phyloP scores from a whole-genome alignment of 2,329 filamentous ascomycete genomes.

The Cladosporium colombiae region DNA sequence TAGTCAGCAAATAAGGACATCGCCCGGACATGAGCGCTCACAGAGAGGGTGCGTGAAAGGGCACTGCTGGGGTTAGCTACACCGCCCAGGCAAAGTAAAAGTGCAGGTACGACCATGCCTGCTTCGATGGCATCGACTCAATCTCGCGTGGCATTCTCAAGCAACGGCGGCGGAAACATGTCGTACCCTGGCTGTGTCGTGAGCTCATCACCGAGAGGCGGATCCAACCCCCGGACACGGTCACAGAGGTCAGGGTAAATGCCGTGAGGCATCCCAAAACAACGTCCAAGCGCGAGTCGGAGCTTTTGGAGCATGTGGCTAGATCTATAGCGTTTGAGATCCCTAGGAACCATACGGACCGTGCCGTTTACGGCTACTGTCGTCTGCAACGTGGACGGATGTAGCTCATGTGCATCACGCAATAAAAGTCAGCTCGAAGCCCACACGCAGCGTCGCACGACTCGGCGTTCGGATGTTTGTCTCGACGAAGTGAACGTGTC shows the following conservation, averaged over 20 bases:
- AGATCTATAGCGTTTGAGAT: conserved; percentile 20
- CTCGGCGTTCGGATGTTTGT: conserved; percentile 13
- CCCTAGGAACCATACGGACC: conserved; percentile 20
- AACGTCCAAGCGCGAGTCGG: conserved; percentile 11
- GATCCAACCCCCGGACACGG: conserved; percentile 14
- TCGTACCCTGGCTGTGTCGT: conserved; percentile 10
- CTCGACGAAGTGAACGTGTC: conserved; percentile 9
- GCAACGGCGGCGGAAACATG: conserved; percentile 16
- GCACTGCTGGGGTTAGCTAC: conserved; percentile 10
- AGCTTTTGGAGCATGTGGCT: conserved; percentile 19
- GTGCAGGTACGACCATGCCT: conserved; percentile 12
- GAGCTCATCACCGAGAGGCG: conserved; percentile 19
- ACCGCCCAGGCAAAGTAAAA: conserved; percentile 13
- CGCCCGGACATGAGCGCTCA: conserved; percentile 3
- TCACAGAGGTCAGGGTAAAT: conserved; percentile 19
- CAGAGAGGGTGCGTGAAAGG: conserved; percentile 3
- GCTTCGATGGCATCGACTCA: conserved; percentile 4
- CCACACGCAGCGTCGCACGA: conserved; percentile 3
- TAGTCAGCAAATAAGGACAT: conserved; percentile 12
- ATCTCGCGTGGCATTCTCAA: conserved; percentile 19
- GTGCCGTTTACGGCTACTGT: conserved; percentile 21
- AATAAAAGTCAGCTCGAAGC: conserved; percentile 14
- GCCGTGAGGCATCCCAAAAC: conserved; percentile 19
- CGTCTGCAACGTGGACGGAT: conserved; percentile 13
- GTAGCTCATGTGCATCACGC: conserved; percentile 10